Percentiles rank a stretch among this genome's conserved stretches.
These are phyloP conservation scores for Dendrobium officinale DNA, from an alignment of 106 monocot genomes.

Conservation along the genomic window DNA sequence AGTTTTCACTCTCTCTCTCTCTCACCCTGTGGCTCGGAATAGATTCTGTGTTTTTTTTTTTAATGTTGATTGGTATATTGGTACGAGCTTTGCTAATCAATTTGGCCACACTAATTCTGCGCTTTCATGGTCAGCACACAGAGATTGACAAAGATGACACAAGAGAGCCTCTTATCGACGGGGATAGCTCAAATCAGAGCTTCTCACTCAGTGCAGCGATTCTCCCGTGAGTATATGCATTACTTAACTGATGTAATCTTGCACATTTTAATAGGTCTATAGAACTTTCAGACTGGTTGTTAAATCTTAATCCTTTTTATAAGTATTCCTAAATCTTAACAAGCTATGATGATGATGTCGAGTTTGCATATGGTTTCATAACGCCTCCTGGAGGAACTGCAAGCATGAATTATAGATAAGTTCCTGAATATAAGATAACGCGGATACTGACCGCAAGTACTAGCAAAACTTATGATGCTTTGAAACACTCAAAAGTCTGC, in stretches of 20 bases:
- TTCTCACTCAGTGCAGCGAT: conserved; percentile 50
- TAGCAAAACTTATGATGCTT: background rate
- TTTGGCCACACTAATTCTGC: background rate
- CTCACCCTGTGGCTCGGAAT: background rate
- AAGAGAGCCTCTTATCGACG: conserved; percentile 40
- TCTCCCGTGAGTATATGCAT: conserved; percentile 42
- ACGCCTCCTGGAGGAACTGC: conserved; percentile 48
- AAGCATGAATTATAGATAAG: conserved; percentile 2
- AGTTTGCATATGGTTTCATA: no score
- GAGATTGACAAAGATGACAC: conserved; percentile 16
- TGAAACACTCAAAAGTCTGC: background rate
- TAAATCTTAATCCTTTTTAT: background rate
- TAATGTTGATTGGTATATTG: background rate
- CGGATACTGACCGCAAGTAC: no score
- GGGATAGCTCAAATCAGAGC: conserved; percentile 17
- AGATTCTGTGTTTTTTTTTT: background rate
- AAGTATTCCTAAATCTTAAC: no score
- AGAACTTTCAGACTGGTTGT: background rate
- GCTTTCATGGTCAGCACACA: conserved; percentile 7
- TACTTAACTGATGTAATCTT: background rate
- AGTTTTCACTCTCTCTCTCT: background rate
- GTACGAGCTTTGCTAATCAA: background rate
- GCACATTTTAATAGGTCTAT: background rate
- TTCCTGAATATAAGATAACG: no score
- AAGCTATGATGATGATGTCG: no score